Base-by-base conservation (phyloP, 106 monocot genomes). In the Dioscorea dumetorum region DNA sequence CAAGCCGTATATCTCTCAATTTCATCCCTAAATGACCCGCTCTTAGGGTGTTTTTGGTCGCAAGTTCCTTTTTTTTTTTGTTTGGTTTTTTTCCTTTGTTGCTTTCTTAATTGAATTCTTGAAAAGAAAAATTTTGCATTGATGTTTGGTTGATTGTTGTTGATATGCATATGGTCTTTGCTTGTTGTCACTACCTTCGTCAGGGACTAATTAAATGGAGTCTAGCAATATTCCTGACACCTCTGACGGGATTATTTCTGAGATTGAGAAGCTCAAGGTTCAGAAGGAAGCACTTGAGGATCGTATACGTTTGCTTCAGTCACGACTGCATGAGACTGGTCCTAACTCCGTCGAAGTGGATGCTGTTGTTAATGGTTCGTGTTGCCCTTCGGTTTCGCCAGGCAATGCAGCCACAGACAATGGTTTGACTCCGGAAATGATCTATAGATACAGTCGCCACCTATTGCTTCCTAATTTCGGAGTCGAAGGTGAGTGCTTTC, bases 401-500 rank as follows among this genome's bases (percentile, higher is more conserved):
- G 64, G 52, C 1, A 65, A 65, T 48, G 60, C 19, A 22, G 61
- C 49, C 5, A 13, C 22, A n/a, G 34, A 51, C 6, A 68, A 80
- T 54, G 87, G 86, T 0, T 66, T 97, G 68, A 82, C 74, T n/a
- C 61, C 76, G 34, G 84, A 87, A 21, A 92, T 89, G 91, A 80
- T 97, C 51, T 78, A 87, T 56, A 75, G 97, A 67, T 97, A 89
- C 68, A 97, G 97, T 69, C 88, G 97, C 22, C 97, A 92, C 63
- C 81, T 97, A 28, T 48, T 97, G 24, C 86, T 97, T 14, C 92
- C 91, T n/a, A 61, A 75, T 73, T 97, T 97, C 34, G 97, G 97
- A 4, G 97, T 97, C 53, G 73, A 86, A 80, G 95, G 95, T 89
- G 21, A 11, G 61, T 18, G 24, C 0, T 14, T 53, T 20, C 21